Conservation (phyloP, 1,284 basidiomycete species). For the Tilletia setariae region DNA sequence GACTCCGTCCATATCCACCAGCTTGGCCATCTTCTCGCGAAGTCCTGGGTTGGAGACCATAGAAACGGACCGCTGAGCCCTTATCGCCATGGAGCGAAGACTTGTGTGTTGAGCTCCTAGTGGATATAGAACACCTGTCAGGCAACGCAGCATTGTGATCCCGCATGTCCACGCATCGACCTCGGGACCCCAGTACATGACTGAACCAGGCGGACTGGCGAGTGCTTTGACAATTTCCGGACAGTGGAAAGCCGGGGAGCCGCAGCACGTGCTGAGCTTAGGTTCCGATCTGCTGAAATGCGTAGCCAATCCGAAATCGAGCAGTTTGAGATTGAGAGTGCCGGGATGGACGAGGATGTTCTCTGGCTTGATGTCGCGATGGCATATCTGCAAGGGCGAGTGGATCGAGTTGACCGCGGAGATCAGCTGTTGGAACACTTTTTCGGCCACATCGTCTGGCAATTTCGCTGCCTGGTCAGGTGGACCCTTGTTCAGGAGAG, state of each 20-base stretch:
- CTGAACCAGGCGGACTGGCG: conserved; percentile 57
- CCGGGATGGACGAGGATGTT: conserved; percentile 57
- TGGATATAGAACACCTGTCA: conserved; percentile 60
- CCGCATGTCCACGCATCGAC: conserved; percentile 64
- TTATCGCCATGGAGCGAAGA: conserved; percentile 57
- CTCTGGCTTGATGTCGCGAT: conserved; percentile 62
- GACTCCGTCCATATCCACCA: conserved; percentile 58
- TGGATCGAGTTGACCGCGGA: conserved; percentile 60
- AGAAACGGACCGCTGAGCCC: conserved; percentile 57
- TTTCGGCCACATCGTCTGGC: conserved; percentile 46
- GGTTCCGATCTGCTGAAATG: conserved; percentile 61
- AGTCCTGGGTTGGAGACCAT: conserved; percentile 55
- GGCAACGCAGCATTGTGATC: conserved; percentile 59
- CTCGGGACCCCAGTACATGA: conserved; percentile 59
- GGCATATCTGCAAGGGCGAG: conserved; percentile 59
- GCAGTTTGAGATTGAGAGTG: conserved; percentile 56
- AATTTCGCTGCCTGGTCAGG: conserved; percentile 41
- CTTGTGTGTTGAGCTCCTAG: conserved; percentile 60
- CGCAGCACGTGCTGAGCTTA: conserved; percentile 63
- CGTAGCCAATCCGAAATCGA: conserved; percentile 63
- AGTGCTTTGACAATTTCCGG: conserved; percentile 61
- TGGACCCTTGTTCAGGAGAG: conserved; percentile 29
- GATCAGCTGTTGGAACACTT: conserved; percentile 61
- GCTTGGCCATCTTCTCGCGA: conserved; percentile 55
- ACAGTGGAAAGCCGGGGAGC: conserved; percentile 59